Evolutionary conservation across 352 stramenopile species (phyloP), one percentile per base, ranked within the genome.

Genomic region (Globisporangium apiculatum): DNA sequence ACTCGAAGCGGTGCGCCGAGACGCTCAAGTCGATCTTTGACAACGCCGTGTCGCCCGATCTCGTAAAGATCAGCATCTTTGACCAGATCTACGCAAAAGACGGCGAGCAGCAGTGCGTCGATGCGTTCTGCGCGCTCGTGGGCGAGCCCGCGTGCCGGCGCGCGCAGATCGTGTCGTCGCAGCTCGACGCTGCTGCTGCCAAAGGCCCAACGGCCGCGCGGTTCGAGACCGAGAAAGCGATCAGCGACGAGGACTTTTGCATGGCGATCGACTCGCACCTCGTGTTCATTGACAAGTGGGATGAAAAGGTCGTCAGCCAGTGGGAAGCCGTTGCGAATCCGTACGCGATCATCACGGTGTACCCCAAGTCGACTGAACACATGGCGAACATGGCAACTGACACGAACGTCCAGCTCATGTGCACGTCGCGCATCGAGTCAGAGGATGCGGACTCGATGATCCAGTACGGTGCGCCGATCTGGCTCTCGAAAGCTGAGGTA

Each of bases 261-360:
- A 72, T 92, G 60, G 69, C 78, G 15, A 88, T 92, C 61, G 83
- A 92, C 61, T 92, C 83, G 57, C 83, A 92, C 65, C 61, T 92
- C 37, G 53, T 92, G 31, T 92, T 92, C 59, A 73, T 90, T 50
- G 66, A 72, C 5, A 59, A 79, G n/a, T 92, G 83, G 83, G 83
- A 92, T 52, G 83, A 87, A 57, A 83, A 80, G 50, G 71, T 90
- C 45, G 77, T 88, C 0, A 57, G 59, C 7, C 79, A 92, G 51
- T 92, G 83, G 83, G 83, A 92, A 49, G 67, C 69, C 8, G 54
- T 87, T 5, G 61, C 81, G 38, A 92, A 90, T 52, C 68, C 76
- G 36, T 74, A 87, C 52, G 83, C 79, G 41, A 92, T 92, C 66
- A 86, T 92, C 61, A 87, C 83, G 6, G 78, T 89, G 14, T 92